Base-by-base conservation (phyloP, 305 asterid genomes). In the Fraxinus latifolia region DNA sequence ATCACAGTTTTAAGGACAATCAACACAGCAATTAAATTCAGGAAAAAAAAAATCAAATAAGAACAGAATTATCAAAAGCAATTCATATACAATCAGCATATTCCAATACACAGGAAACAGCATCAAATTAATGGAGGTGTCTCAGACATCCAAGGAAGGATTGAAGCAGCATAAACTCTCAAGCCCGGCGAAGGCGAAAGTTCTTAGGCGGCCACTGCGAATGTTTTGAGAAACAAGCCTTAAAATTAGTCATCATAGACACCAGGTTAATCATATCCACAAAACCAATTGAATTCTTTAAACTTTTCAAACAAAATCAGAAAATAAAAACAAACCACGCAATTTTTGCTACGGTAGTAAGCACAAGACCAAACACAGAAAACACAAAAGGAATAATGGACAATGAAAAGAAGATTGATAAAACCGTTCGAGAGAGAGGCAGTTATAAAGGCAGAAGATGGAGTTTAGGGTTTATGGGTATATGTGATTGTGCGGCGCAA, bases 181-280 rank as follows among this genome's bases (percentile, higher is more conserved):
- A 83, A 89, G 90, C 91, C 91, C 3, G 86, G 91, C 92, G 86
- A 88, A 88, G 89, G 91, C 92, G 87, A 89, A 82, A 89, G 91
- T 82, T 25, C 87, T 89, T 67, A 83, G 88, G 82, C 91, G 88
- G 92, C 92, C 84, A 89, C 89, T 85, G 89, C 89, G 87, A 89
- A 89, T 89, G 92, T 86, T 85, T 82, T 76, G 91, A 88, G 91
- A 88, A 88, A 88, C 87, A 86, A 88, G 88, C 91, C 91, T 88
- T 82, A 5, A 81, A n/a, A 44, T 76, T 74, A 39, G 70, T 31
- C 75, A 27, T 68, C 75, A 68, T 29, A 25, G 42, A 68, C 75
- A 68, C 42, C 75, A 15, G 39, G n/a, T 27, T 68, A 25, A 31
- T 87, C 88, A 83, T 75, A 82, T 68, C 32, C 72, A 65, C 29